Evolutionary conservation across 1,284 basidiomycete species (phyloP).

Genomic region (Peniophora sp.): DNA sequence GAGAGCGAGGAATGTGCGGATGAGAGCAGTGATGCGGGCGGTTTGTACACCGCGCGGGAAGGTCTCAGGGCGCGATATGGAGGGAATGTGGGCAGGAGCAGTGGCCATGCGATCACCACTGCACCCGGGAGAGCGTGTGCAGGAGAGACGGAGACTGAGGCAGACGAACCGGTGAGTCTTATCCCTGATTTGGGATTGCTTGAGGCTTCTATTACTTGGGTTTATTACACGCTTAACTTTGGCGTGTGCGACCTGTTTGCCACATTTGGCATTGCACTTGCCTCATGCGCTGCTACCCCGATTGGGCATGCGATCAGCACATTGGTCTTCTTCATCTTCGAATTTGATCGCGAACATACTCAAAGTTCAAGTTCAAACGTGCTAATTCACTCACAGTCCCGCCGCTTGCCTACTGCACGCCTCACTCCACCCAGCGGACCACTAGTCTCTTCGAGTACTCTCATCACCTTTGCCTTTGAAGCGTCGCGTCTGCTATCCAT

Average conservation of each 20-base stretch:
- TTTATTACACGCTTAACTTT: slow-evolving; percentile 6
- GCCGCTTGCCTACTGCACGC: slow-evolving; percentile 55
- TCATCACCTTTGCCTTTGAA: slow-evolving; percentile 32
- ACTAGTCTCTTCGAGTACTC: slow-evolving; percentile 32
- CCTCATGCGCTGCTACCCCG: slow-evolving; percentile 1
- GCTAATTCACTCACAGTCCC: slow-evolving; percentile 25
- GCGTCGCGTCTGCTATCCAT: slow-evolving; percentile 57
- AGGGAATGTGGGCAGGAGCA: no score
- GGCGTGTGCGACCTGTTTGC: slow-evolving; percentile 2
- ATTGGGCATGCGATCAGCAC: neutral
- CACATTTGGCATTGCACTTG: neutral
- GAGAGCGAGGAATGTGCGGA: no score
- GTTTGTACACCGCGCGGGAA: no score
- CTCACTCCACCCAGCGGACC: slow-evolving; percentile 40
- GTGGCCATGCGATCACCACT: slow-evolving; percentile 45
- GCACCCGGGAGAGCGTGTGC: slow-evolving; percentile 51
- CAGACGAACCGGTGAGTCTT: slow-evolving; percentile 55
- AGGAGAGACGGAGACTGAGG: slow-evolving; percentile 72
- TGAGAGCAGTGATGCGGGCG: no score
- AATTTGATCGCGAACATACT: neutral
- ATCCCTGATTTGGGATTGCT: no score
- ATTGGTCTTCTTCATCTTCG: neutral
- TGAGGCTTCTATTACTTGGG: no score
- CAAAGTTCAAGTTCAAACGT: neutral
- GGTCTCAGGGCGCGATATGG: no score